Conservation (phyloP, 164 flowering plant genomes). For the Stephania cephalantha region DNA sequence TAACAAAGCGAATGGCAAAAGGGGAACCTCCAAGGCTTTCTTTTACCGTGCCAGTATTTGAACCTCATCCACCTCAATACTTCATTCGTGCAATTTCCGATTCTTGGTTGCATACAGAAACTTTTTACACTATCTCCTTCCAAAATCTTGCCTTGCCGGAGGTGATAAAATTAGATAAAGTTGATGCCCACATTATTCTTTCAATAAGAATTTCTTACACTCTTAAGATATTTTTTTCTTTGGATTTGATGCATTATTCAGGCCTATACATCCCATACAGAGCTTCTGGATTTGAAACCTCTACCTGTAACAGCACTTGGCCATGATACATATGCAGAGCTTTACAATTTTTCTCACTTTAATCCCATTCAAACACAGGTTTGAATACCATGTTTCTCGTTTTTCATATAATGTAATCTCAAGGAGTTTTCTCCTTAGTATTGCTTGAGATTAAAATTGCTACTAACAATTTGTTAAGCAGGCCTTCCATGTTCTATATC, state of each 20-base stretch:
- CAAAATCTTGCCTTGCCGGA: slow-evolving; percentile 87
- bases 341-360: slow-evolving; percentile 89
- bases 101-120: slow-evolving; percentile 89
- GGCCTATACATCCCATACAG: slow-evolving; percentile 82
- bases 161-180: slow-evolving; percentile 32
- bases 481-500: slow-evolving; percentile 88
- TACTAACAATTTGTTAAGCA: slow-evolving; percentile 26
- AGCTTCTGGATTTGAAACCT: slow-evolving; percentile 91
- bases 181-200: background rate
- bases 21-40: slow-evolving; percentile 87
- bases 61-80: slow-evolving; percentile 99
- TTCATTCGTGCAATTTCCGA: slow-evolving; percentile 92
- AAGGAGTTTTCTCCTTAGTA: background rate
- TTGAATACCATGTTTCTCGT: slow-evolving; percentile 5
- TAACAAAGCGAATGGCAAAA: slow-evolving; percentile 77
- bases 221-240: slow-evolving; percentile 6
- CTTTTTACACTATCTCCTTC: slow-evolving; percentile 76
- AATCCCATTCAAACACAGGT: slow-evolving; percentile 99
- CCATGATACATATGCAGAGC: slow-evolving; percentile 54
- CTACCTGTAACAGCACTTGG: slow-evolving; percentile 85
- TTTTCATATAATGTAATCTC: background rate
- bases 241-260: slow-evolving; percentile 27
- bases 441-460: background rate
- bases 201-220: background rate
- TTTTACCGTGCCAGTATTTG: slow-evolving; percentile 94